Conservation (phyloP, 768 basidiomycete species). For the Podaxis sp. region DNA sequence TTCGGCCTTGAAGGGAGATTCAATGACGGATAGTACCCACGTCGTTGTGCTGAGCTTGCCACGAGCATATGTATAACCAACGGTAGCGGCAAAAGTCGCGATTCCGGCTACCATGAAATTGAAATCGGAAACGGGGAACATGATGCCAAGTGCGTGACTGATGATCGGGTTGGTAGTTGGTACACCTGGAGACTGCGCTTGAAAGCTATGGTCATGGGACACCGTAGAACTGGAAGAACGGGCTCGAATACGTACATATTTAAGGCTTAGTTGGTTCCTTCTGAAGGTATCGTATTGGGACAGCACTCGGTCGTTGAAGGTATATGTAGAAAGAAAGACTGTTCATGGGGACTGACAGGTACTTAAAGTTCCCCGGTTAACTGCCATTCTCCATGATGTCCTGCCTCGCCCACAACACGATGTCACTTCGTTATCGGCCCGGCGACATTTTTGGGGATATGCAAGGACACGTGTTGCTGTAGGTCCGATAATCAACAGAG, state of each 20-base stretch:
- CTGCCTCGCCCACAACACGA: slow-evolving; percentile 16
- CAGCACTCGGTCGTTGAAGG: background rate
- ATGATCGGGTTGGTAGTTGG: slow-evolving; percentile 1
- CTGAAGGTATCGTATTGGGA: background rate
- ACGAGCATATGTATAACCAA: slow-evolving; percentile 57
- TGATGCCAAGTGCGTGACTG: slow-evolving; percentile 19
- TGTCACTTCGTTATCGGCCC: slow-evolving; percentile 11
- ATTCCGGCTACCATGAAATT: slow-evolving; percentile 57
- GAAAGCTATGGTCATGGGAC: background rate
- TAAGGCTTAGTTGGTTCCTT: background rate
- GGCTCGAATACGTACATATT: background rate
- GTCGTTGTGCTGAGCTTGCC: slow-evolving; percentile 30
- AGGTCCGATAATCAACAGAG: slow-evolving; percentile 10
- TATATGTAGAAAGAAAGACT: slow-evolving; percentile 2
- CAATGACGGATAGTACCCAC: slow-evolving; percentile 24
- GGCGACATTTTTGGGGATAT: slow-evolving; percentile 8
- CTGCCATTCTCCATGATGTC: slow-evolving; percentile 8
- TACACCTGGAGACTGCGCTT: background rate
- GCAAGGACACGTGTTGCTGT: slow-evolving; percentile 11
- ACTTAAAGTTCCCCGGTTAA: background rate
- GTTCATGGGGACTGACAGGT: background rate
- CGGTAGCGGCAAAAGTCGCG: slow-evolving; percentile 59
- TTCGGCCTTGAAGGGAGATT: slow-evolving; percentile 14
- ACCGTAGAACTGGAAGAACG: background rate
- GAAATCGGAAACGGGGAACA: slow-evolving; percentile 53